Conservation (phyloP, 352 stramenopile species). For the Globisporangium abappressorium region DNA sequence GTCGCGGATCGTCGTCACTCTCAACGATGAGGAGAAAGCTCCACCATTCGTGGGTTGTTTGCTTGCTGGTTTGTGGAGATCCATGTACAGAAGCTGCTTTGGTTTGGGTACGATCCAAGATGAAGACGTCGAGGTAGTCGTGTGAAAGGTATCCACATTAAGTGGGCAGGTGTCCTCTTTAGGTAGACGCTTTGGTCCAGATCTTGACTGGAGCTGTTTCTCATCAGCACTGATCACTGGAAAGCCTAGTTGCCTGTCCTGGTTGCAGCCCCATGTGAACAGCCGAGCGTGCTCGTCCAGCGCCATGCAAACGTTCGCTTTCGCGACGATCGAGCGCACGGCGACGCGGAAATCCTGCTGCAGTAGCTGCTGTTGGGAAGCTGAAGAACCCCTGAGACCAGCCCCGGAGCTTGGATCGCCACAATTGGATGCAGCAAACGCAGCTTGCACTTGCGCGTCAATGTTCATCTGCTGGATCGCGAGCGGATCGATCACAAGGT, state of each 20-base stretch:
- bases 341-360: not conserved
- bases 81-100: constrained; percentile 44
- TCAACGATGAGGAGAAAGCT: constrained; percentile 6
- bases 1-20: constrained; percentile 29
- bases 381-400: not conserved
- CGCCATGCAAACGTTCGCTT: constrained; percentile 29
- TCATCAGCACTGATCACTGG: not conserved
- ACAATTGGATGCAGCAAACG: not conserved
- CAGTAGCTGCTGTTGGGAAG: constrained; percentile 11
- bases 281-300: constrained; percentile 48
- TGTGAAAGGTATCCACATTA: not conserved
- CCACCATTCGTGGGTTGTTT: not conserved
- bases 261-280: constrained; percentile 54
- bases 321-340: constrained; percentile 24
- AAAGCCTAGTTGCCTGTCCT: constrained; percentile 35
- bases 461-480: constrained; percentile 30
- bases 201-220: not conserved
- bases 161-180: not conserved
- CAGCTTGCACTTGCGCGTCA: constrained; percentile 21
- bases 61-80: constrained; percentile 28
- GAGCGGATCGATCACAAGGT: constrained; percentile 20
- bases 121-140: not conserved
- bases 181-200: not conserved
- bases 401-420: not conserved
- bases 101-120: constrained; percentile 11